A percentile compares a stretch with the other conserved stretches of the same genome.
Evolutionary conservation across 352 stramenopile species (phyloP).

Genomic region (Globisporangium paddicum): DNA sequence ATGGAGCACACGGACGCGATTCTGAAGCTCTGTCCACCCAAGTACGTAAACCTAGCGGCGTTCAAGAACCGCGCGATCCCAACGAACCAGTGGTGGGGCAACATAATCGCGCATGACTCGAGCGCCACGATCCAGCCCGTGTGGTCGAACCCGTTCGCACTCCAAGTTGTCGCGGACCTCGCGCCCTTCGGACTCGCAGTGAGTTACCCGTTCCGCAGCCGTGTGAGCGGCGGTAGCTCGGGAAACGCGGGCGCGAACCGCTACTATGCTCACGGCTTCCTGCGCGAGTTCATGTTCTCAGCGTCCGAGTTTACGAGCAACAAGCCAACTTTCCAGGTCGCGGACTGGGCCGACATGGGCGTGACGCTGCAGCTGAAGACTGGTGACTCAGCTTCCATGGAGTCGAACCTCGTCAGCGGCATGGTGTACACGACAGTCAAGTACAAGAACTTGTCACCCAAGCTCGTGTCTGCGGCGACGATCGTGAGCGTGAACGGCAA

Average conservation of each 20-base stretch:
- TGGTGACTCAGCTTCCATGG: constrained; percentile 20
- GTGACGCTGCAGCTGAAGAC: constrained; percentile 43
- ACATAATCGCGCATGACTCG: background rate
- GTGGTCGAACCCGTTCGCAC: background rate
- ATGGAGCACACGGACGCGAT: constrained; percentile 1
- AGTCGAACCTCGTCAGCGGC: constrained; percentile 51
- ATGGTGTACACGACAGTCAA: constrained; percentile 55
- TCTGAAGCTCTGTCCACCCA: background rate
- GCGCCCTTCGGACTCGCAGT: constrained; percentile 43
- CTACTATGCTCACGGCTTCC: constrained; percentile 52
- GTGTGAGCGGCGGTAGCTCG: constrained; percentile 43
- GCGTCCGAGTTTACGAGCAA: constrained; percentile 34
- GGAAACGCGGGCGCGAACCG: constrained; percentile 45
- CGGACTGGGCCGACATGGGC: constrained; percentile 51
- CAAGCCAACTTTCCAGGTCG: constrained; percentile 45
- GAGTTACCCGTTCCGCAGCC: constrained; percentile 50
- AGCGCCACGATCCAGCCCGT: background rate
- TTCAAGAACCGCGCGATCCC: constrained; percentile 1
- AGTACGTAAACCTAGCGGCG: background rate
- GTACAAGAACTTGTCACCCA: constrained; percentile 38
- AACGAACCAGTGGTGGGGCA: background rate
- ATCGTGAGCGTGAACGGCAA: constrained; percentile 55
- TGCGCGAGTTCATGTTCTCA: constrained; percentile 49
- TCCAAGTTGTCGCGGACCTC: constrained; percentile 2
- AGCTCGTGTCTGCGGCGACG: constrained; percentile 28